Evolutionary conservation across 257 asterid species (phyloP).

Genomic region (Nicotiana undulata): DNA sequence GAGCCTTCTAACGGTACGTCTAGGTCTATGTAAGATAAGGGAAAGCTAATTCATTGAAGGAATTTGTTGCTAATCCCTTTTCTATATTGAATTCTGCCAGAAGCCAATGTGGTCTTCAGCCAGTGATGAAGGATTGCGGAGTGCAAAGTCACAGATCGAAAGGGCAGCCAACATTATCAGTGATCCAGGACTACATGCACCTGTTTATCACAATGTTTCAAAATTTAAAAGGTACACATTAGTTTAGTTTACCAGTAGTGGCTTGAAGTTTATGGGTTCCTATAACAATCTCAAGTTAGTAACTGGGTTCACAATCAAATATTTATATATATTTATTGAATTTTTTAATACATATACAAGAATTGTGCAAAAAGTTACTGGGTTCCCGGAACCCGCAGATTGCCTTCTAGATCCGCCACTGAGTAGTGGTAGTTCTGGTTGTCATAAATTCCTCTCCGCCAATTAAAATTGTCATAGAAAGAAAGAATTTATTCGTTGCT

Average conservation of each 20-base stretch:
- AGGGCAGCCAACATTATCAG: slow-evolving; percentile 12
- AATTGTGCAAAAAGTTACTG: too few species aligned
- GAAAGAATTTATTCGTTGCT: background rate
- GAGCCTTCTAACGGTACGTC: slow-evolving; percentile 34
- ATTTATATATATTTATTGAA: too few species aligned
- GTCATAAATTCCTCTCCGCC: background rate
- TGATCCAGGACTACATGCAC: slow-evolving; percentile 36
- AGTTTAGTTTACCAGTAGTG: background rate
- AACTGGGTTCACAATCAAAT: too few species aligned
- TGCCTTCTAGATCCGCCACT: too few species aligned
- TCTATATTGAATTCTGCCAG: slow-evolving; percentile 20
- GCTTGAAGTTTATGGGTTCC: background rate
- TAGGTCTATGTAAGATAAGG: background rate
- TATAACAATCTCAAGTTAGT: too few species aligned
- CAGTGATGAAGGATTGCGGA: slow-evolving; percentile 41
- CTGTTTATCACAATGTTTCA: slow-evolving; percentile 53
- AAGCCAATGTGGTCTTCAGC: slow-evolving; percentile 43
- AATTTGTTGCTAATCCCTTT: background rate
- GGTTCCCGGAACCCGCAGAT: too few species aligned
- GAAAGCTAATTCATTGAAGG: background rate
- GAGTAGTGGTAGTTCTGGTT: background rate
- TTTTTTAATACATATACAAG: too few species aligned
- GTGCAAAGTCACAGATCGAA: slow-evolving; percentile 41
- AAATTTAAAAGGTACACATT: slow-evolving; percentile 39
- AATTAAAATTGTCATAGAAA: background rate